These are phyloP conservation scores for Didymella keratinophila DNA, from an alignment of 2,329 filamentous ascomycete genomes.

Conservation along the genomic window DNA sequence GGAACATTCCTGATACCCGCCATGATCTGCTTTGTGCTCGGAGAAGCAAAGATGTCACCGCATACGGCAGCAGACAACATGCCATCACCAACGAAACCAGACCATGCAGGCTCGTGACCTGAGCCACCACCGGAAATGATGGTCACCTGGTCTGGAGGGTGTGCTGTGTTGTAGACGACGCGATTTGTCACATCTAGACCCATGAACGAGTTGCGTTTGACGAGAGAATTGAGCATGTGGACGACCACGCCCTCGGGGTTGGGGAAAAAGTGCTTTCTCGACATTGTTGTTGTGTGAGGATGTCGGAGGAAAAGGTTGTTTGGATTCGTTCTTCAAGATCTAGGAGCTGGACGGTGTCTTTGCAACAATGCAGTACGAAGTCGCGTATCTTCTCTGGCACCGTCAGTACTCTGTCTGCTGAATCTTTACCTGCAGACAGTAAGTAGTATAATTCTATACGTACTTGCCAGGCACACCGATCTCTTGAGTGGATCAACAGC, in stretches of 20 bases:
- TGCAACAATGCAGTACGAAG: neutral
- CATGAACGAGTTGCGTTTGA: conserved; percentile 54
- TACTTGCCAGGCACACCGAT: neutral
- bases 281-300: conserved; percentile 49
- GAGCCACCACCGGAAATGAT: conserved; percentile 58
- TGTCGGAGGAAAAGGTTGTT: neutral
- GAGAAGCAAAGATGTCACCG: conserved; percentile 59
- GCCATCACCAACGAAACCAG: conserved; percentile 58
- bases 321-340: neutral
- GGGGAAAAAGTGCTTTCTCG: conserved; percentile 63
- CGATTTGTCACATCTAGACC: conserved; percentile 57
- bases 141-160: conserved; percentile 54
- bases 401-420: neutral
- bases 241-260: conserved; percentile 60
- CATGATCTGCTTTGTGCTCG: conserved; percentile 60
- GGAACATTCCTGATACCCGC: conserved; percentile 57
- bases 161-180: conserved; percentile 58
- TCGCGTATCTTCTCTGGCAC: neutral
- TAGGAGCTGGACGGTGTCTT: neutral
- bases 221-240: conserved; percentile 58
- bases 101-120: conserved; percentile 60
- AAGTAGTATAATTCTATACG: neutral
- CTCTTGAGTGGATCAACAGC: neutral
- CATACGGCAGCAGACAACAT: conserved; percentile 59
- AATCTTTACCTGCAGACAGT: neutral